Base-by-base conservation (phyloP, 495 filamentous ascomycete species). In the Staphylotrichum longicolle region DNA sequence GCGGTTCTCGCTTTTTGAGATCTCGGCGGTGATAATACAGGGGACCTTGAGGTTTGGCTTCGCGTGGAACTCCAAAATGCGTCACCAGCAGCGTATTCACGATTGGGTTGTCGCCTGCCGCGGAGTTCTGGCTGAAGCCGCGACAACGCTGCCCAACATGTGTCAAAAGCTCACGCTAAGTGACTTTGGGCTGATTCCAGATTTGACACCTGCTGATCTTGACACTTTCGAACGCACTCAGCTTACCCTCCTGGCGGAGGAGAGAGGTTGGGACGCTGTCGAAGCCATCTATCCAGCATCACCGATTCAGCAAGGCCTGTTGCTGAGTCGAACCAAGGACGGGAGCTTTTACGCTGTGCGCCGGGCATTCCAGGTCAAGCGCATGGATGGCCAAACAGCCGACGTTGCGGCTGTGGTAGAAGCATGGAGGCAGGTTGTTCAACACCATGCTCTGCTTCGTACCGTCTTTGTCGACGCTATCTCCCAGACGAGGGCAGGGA, bases 1-100 rank as follows among this genome's bases (percentile, higher is more conserved):
- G 7, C 78, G 85, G 5, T 84, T 86, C 54, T 82, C 79, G 1
- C 69, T 87, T 0, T 82, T 87, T 58, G 84, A 86, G 62, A 81
- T 85, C 37, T 66, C 63, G 0, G 66, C 66, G 8, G 68, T 67
- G 8, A 53, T 85, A 9, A 72, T 75, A 9, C 69, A 77, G 40
- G 83, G 81, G 7, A 70, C 71, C 34, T 68, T 86, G 15, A 76
- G 80, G 6, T 80, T 85, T 52, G 79, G 78, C 0, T 87, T 86
- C 68, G 78, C 79, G 1, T 86, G 79, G 71, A 86, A 85, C 68
- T 73, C 75, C 35, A 67, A 75, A 51, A 86, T 85, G 78, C 70
- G 72, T 34, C 81, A 83, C 57, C 81, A 83, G 61, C 62, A 75
- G 1, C 66, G 66, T 1, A 82, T 87, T 12, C 71, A 64, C 14